phyloP scores from a whole-genome alignment of 495 filamentous ascomycete genomes.

The Articulospora tetracladia region DNA sequence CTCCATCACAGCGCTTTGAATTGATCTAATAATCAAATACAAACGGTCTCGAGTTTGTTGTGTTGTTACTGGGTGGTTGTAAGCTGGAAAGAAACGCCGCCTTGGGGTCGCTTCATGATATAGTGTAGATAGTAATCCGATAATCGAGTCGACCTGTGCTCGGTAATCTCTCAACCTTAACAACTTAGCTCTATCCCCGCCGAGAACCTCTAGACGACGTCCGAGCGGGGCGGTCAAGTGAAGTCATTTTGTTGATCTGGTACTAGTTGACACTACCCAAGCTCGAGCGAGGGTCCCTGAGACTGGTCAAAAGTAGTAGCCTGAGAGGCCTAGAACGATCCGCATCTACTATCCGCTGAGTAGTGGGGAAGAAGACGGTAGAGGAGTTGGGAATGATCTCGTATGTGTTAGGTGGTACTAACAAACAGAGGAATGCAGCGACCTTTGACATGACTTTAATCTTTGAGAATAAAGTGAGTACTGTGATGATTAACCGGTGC shows the following conservation, averaged over 20 bases:
- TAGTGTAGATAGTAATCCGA: neutral
- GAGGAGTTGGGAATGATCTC: no score
- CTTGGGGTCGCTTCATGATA: neutral
- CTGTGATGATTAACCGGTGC: no score
- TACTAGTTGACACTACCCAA: neutral
- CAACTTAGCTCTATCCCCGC: neutral
- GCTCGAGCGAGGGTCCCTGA: neutral
- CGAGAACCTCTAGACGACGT: neutral
- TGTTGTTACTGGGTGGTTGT: neutral
- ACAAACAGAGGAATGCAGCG: no score
- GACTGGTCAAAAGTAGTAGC: neutral
- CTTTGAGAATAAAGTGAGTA: no score
- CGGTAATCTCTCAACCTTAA: slow-evolving; percentile 1
- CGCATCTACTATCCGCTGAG: no score
- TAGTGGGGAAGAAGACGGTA: no score
- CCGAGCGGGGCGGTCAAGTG: neutral
- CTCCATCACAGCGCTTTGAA: neutral
- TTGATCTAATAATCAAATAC: neutral
- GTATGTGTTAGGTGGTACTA: no score
- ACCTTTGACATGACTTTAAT: no score
- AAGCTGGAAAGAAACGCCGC: neutral
- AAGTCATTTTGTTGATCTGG: neutral
- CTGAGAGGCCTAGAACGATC: no score
- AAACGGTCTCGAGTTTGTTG: neutral
- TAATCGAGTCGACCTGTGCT: neutral